A percentile compares a stretch with the other conserved stretches of the same genome.
Evolutionary conservation across 495 filamentous ascomycete species (phyloP).

Genomic region (Neurospora intermedia): DNA sequence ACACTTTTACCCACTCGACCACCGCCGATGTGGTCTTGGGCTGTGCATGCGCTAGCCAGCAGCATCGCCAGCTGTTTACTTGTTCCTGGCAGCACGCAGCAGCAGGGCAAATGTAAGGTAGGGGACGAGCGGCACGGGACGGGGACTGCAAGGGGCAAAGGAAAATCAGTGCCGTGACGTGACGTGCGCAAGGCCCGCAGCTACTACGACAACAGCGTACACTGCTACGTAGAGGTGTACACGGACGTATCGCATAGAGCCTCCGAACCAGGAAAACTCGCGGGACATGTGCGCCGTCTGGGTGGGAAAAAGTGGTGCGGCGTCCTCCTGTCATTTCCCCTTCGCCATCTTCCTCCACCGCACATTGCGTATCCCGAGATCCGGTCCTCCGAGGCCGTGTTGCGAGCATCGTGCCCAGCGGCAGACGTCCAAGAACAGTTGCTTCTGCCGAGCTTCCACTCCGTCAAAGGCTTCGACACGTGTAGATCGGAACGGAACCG

Average conservation of each 20-base stretch:
- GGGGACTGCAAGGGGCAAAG: neutral
- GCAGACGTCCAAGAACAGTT: neutral
- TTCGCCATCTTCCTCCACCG: neutral
- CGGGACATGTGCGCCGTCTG: neutral
- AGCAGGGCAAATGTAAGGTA: neutral
- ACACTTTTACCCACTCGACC: neutral
- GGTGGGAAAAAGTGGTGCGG: neutral
- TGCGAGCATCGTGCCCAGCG: neutral
- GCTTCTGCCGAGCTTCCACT: neutral
- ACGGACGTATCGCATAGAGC: neutral
- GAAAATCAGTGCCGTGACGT: neutral
- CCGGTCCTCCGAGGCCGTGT: neutral
- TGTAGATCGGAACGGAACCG: neutral
- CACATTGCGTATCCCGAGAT: neutral
- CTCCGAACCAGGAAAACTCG: neutral
- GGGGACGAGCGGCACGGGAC: neutral
- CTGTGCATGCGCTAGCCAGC: neutral
- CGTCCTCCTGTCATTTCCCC: neutral
- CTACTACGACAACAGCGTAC: neutral
- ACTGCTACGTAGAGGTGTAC: no score
- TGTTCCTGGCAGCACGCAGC: neutral
- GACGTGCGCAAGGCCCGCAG: neutral
- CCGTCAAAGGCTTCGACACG: neutral
- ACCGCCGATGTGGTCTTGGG: neutral
- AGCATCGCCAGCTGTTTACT: neutral